A percentile compares a stretch with the other conserved stretches of the same genome.
Conservation (phyloP, 2,329 filamentous ascomycete genomes). For the Cytospora piceae region DNA sequence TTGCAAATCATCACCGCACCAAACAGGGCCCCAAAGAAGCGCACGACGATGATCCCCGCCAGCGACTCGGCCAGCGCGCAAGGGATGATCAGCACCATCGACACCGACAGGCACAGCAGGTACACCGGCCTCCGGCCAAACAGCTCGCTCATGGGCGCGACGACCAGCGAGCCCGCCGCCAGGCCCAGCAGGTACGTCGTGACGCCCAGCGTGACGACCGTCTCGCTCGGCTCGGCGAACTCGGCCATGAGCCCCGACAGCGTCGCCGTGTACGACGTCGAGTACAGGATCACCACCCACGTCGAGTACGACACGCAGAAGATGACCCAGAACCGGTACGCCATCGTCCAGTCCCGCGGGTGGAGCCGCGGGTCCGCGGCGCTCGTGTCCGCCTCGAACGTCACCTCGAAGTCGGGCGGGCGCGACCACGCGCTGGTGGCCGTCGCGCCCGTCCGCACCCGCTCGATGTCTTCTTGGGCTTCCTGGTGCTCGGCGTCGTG, state of each 20-base stretch:
- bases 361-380: slow-evolving; percentile 59
- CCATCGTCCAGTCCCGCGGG: slow-evolving; percentile 69
- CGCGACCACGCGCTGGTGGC: slow-evolving; percentile 44
- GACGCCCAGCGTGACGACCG: slow-evolving; percentile 69
- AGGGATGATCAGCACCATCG: slow-evolving; percentile 70
- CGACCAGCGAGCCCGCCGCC: slow-evolving; percentile 68
- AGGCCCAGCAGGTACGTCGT: slow-evolving; percentile 76
- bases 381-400: slow-evolving; percentile 57
- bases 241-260: slow-evolving; percentile 68
- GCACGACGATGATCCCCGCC: slow-evolving; percentile 63
- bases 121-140: slow-evolving; percentile 69
- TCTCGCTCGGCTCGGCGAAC: slow-evolving; percentile 57
- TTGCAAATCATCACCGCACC: slow-evolving; percentile 79
- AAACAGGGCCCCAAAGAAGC: slow-evolving; percentile 65
- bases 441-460: slow-evolving; percentile 40
- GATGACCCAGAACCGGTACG: slow-evolving; percentile 45
- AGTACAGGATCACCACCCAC: slow-evolving; percentile 65
- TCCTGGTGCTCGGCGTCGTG: slow-evolving; percentile 32
- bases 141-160: slow-evolving; percentile 73
- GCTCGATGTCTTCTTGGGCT: slow-evolving; percentile 39
- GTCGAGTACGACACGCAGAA: slow-evolving; percentile 48
- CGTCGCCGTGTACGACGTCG: slow-evolving; percentile 74
- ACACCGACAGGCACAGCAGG: slow-evolving; percentile 62
- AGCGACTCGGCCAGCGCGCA: slow-evolving; percentile 68
- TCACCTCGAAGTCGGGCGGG: slow-evolving; percentile 66